Base-by-base conservation (phyloP, 139 green algal species). In the Micractinium conductrix region DNA sequence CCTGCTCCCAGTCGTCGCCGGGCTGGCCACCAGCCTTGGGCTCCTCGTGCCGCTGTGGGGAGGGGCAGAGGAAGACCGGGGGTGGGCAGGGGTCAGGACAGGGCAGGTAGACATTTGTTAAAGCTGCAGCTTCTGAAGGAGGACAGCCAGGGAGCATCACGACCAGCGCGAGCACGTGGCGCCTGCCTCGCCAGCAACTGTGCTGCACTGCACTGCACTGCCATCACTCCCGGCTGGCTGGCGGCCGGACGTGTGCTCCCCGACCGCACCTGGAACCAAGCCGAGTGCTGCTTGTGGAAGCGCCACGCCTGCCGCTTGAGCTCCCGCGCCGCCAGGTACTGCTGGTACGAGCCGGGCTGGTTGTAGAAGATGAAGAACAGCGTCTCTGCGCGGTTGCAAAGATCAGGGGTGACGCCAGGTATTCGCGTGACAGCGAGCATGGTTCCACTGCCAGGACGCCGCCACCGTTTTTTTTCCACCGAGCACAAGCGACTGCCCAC, bases 311-410 rank as follows among this genome's bases (percentile, higher is more conserved):
- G 95, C 33, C 93, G 87, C 91, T 99, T 98, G 28, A 99, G 92
- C 91, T 97, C 95, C 28, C 93, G 91, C 4, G 96, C 97, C 9
- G 97, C 96, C 42, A 99, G 90, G 88, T 96, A 97, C 92, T 99
- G 96, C 91, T 98, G 92, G 86, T 95, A 94, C 2, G 85, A 91
- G 45, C 92, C 93, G 7, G 93, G 97, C 71, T 98, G 97, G 91
- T 98, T 96, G 92, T 99, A 99, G 87, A 99, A 99, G 45, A 94
- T 91, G 85, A 99, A 99, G 91, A 99, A 99, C 21, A 99, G 93
- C 68, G 94, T 95, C 88, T 99, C 97, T 28, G n/a, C n/a, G n/a
- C n/a, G n/a, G n/a, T n/a, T n/a, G n/a, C n/a, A n/a, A n/a, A n/a
- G n/a, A n/a, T n/a, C n/a, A n/a, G n/a, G n/a, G n/a, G n/a, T n/a